Percentiles rank a stretch among this genome's conserved stretches.
Evolutionary conservation across 331 rosid genomes (phyloP).

Genomic region (Pyracantha coccinea): DNA sequence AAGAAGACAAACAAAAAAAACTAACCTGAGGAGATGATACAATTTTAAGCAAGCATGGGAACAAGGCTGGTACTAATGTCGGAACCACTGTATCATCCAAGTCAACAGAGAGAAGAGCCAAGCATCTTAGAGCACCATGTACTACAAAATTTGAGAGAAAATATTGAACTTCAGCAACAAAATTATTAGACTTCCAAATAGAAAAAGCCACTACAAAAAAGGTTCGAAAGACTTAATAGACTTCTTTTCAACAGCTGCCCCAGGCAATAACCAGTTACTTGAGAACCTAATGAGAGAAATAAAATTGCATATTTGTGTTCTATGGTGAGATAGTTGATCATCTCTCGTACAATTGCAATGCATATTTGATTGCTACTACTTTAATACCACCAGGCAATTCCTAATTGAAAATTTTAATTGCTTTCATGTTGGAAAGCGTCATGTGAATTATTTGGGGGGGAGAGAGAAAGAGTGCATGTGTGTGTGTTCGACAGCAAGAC

Average conservation of each 20-base stretch:
- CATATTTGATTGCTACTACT: too few species aligned
- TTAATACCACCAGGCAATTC: too few species aligned
- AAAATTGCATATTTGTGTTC: neutral
- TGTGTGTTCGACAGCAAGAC: neutral
- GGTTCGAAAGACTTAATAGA: neutral
- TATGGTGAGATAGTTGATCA: neutral
- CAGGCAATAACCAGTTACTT: neutral
- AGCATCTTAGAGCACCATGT: conserved; percentile 90
- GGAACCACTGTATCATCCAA: conserved; percentile 85
- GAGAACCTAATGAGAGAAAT: neutral
- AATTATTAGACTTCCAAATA: conserved; percentile 2
- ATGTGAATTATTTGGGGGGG: neutral
- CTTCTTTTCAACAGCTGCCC: neutral
- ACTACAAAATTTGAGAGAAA: conserved; percentile 34
- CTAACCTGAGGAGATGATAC: conserved; percentile 84
- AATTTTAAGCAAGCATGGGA: conserved; percentile 72
- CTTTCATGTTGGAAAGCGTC: too few species aligned
- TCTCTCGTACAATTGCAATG: too few species aligned
- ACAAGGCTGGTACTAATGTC: conserved; percentile 60
- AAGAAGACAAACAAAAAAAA: conserved; percentile 1
- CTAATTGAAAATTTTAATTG: too few species aligned
- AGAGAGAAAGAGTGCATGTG: neutral
- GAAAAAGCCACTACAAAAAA: conserved; percentile 11
- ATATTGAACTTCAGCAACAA: conserved; percentile 14
- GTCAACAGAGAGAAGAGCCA: conserved; percentile 84